Evolutionary conservation across 2,329 filamentous ascomycete genomes (phyloP), one percentile per base, ranked within the genome.

Genomic region (Neonectria neomacrospora): DNA sequence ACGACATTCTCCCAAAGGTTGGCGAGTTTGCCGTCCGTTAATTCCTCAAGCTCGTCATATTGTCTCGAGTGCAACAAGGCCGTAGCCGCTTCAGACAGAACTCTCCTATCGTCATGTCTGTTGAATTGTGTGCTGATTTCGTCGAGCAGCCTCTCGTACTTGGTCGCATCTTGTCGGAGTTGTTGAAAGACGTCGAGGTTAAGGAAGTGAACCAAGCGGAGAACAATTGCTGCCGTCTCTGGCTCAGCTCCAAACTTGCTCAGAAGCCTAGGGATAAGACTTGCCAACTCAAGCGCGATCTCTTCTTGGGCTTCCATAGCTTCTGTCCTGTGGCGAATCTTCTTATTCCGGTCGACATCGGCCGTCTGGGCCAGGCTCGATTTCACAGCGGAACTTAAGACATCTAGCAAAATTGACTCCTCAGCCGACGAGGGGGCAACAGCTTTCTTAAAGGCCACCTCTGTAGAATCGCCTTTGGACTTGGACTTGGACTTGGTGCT

Each of bases 41-140:
- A 82, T 72, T 99, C 96, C 69, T 94, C 91, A 34, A 97, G 87
- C 74, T 97, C 95, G 64, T 96, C 93, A 65, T 93, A 95, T 64
- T 90, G 90, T 67, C 92, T 90, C 9, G 95, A 94, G 75, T 96
- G 93, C 32, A 97, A 81, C 39, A 99, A 87, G 5, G 94, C 92
- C 22, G 89, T 85, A 28, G 91, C 91, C 14, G 94, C 95, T 77
- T 97, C 94, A 11, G 89, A 88, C 48, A 99, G 84, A 18, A 98
- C 94, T 58, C 88, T 87, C 71, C 92, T 91, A 73, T 97, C 93
- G 45, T 92, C 92, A 74, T 99, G 96, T n/a, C 93, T 89, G 71
- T 91, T 89, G 80, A 99, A 98, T 72, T 99, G 96, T 61, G 93
- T 93, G 77, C 92, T 94, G 71, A 98, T 93, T 73, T 97, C 94